Conservation (phyloP, 169 alveolate genomes). For the Plasmodium berghei region DNA sequence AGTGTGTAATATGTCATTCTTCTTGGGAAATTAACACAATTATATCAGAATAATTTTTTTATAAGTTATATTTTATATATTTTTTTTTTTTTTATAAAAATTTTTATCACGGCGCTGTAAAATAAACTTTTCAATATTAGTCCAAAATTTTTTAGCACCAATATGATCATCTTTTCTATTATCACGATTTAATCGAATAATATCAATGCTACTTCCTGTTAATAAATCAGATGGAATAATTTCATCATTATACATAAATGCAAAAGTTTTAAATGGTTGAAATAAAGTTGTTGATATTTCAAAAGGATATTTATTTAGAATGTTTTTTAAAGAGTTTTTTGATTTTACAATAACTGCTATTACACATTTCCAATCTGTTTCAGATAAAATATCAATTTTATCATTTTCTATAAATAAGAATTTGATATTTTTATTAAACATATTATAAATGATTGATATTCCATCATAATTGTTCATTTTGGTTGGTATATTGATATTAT, state of each 20-base stretch:
- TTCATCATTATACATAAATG: slow-evolving; percentile 60
- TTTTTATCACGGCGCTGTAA: slow-evolving; percentile 45
- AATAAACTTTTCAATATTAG: slow-evolving; percentile 41
- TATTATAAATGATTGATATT: slow-evolving; percentile 80
- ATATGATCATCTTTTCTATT: slow-evolving; percentile 60
- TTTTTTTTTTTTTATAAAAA: slow-evolving; percentile 38
- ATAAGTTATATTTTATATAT: neutral
- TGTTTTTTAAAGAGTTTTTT: slow-evolving; percentile 80
- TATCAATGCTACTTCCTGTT: slow-evolving; percentile 33
- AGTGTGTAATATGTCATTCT: no score
- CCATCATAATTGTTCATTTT: slow-evolving; percentile 75
- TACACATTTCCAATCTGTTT: slow-evolving; percentile 85
- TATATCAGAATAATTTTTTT: no score
- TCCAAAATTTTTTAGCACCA: slow-evolving; percentile 58
- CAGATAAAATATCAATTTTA: slow-evolving; percentile 78
- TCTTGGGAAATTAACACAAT: no score
- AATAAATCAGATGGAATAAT: slow-evolving; percentile 47
- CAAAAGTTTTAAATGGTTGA: slow-evolving; percentile 80
- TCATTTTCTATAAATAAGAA: slow-evolving; percentile 83
- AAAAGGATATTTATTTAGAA: slow-evolving; percentile 82
- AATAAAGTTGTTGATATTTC: slow-evolving; percentile 81
- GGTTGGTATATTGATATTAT: neutral
- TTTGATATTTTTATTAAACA: slow-evolving; percentile 79
- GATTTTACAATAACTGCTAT: slow-evolving; percentile 83
- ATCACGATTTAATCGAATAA: slow-evolving; percentile 43